phyloP scores from a whole-genome alignment of 169 alveolate genomes.

The Blepharisma undulans region DNA sequence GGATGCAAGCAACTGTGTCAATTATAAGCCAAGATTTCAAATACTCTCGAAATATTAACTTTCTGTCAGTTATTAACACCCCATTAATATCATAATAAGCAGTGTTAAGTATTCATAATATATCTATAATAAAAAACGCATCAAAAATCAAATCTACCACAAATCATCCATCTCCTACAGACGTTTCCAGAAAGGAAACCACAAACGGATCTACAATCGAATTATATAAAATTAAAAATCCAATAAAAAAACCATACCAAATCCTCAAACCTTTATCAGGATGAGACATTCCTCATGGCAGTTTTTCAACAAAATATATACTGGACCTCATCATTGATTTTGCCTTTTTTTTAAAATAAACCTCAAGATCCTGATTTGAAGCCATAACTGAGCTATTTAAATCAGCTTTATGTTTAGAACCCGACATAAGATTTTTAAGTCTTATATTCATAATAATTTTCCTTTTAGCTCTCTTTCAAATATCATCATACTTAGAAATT shows the following conservation, averaged over 20 bases:
- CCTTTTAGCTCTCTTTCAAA: background rate
- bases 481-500: background rate
- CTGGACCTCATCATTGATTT: background rate
- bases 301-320: background rate
- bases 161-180: background rate
- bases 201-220: slow-evolving; percentile 56
- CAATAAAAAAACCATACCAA: slow-evolving; percentile 31
- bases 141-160: slow-evolving; percentile 49
- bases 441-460: background rate
- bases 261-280: background rate
- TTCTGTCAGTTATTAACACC: slow-evolving; percentile 33
- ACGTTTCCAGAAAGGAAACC: slow-evolving; percentile 55
- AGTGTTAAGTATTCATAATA: slow-evolving; percentile 46
- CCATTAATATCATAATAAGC: slow-evolving; percentile 56
- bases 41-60: slow-evolving; percentile 55
- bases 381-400: background rate
- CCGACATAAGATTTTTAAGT: background rate
- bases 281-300: background rate
- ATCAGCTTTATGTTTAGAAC: background rate
- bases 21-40: slow-evolving; percentile 70
- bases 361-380: background rate
- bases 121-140: slow-evolving; percentile 50
- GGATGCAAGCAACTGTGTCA: slow-evolving; percentile 70
- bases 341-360: background rate
- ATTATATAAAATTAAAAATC: slow-evolving; percentile 56